phyloP scores from a whole-genome alignment of 768 basidiomycete genomes.

The Lactarius evosmus region DNA sequence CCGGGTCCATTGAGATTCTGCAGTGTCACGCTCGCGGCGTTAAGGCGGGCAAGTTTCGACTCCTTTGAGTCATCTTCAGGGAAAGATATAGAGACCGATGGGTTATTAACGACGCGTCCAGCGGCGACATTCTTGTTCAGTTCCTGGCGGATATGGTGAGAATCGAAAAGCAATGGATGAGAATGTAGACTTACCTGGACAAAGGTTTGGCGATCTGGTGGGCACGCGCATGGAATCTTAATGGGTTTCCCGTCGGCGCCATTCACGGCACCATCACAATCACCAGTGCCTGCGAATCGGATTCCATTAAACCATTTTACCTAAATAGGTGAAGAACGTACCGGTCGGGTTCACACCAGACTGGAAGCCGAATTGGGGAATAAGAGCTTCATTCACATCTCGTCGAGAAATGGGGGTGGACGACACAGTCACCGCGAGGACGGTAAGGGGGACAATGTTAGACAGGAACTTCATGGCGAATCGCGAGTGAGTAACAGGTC shows the following conservation, averaged over 20 bases:
- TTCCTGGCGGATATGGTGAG: constrained; percentile 28
- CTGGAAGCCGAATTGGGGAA: constrained; percentile 54
- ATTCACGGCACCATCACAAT: constrained; percentile 62
- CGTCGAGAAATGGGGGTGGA: constrained; percentile 18
- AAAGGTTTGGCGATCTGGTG: constrained; percentile 53
- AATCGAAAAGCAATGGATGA: not conserved
- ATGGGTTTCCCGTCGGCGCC: constrained; percentile 54
- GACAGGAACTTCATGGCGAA: constrained; percentile 19
- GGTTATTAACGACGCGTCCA: constrained; percentile 19
- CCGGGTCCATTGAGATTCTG: constrained; percentile 72
- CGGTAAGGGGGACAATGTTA: constrained; percentile 8
- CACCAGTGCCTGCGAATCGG: constrained; percentile 50
- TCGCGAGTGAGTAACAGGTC: not conserved
- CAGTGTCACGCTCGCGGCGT: constrained; percentile 58
- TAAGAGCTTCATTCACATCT: constrained; percentile 16
- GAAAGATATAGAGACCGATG: constrained; percentile 37
- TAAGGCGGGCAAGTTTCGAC: constrained; percentile 45
- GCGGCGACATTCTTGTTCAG: constrained; percentile 23
- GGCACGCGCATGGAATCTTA: constrained; percentile 63
- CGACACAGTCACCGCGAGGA: constrained; percentile 10
- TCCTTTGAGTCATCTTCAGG: constrained; percentile 42
- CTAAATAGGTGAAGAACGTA: constrained; percentile 30
- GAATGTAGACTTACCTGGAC: constrained; percentile 40
- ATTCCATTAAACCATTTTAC: not conserved
- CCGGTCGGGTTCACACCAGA: constrained; percentile 61